phyloP scores from a whole-genome alignment of 2,329 filamentous ascomycete genomes.

The Talaromyces sp. region DNA sequence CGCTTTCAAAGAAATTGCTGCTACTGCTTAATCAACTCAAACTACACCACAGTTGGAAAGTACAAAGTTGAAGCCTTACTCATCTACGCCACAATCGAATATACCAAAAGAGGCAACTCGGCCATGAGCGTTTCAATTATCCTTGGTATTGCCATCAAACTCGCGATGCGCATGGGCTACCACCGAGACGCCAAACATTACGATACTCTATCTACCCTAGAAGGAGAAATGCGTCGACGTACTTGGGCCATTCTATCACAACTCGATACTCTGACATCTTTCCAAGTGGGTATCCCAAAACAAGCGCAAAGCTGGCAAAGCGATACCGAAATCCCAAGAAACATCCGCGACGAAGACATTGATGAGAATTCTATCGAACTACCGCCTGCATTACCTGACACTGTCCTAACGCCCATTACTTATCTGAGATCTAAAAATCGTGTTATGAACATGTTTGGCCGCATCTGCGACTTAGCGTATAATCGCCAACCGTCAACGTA shows the following conservation, averaged over 20 bases:
- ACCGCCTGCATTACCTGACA: constrained; percentile 50
- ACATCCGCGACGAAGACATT: constrained; percentile 60
- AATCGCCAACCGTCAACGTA: constrained; percentile 31
- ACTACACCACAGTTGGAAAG: constrained; percentile 31
- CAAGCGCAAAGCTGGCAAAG: constrained; percentile 58
- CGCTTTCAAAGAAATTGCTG: constrained; percentile 50
- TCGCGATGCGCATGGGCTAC: constrained; percentile 59
- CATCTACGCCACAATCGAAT: constrained; percentile 30
- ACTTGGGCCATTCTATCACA: constrained; percentile 43
- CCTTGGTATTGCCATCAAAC: constrained; percentile 51
- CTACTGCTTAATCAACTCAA: constrained; percentile 33
- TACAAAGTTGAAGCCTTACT: constrained; percentile 35
- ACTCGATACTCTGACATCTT: constrained; percentile 59
- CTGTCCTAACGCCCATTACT: constrained; percentile 49
- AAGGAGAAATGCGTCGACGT: constrained; percentile 51
- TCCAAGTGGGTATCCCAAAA: constrained; percentile 61
- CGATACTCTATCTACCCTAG: constrained; percentile 50
- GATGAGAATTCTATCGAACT: constrained; percentile 48
- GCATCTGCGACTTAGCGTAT: constrained; percentile 31
- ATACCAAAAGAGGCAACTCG: constrained; percentile 31
- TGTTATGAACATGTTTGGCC: constrained; percentile 30
- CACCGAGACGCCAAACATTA: constrained; percentile 56
- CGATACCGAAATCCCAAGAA: constrained; percentile 55
- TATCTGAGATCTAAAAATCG: constrained; percentile 35
- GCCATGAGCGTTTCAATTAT: constrained; percentile 53